Percentiles rank a stretch among this genome's conserved stretches.
Evolutionary conservation across 163 green algal species (phyloP).

Genomic region (Coccomyxa subellipsoidea): DNA sequence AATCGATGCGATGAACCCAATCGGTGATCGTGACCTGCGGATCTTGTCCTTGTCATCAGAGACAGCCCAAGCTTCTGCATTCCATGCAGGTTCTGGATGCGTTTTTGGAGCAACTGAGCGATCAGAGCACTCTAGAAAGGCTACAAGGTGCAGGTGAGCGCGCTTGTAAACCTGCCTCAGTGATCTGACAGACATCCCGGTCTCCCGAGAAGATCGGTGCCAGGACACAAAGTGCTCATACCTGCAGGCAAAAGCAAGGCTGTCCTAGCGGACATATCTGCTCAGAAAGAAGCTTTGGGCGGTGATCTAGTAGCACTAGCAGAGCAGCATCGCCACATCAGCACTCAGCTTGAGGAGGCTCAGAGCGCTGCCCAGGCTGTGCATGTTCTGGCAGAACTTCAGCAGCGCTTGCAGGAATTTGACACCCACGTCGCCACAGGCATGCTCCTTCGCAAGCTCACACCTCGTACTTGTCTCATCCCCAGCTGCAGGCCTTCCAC

Average conservation of each 20-base stretch:
- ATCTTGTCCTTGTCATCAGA: too few relatives aligned
- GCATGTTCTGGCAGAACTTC: not conserved
- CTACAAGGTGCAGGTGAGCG: not conserved
- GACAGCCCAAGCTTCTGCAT: not conserved
- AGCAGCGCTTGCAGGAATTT: slow-evolving; percentile 8
- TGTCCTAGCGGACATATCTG: not conserved
- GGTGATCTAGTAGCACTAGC: not conserved
- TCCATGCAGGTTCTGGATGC: not conserved
- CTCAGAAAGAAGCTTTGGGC: not conserved
- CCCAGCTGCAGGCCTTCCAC: too few relatives aligned
- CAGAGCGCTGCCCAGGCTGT: not conserved
- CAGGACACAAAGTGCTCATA: not conserved
- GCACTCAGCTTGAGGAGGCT: not conserved
- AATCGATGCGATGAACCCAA: too few relatives aligned
- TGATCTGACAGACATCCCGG: too few relatives aligned
- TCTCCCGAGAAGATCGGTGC: too few relatives aligned
- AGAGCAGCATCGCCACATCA: not conserved
- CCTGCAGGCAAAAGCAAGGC: not conserved
- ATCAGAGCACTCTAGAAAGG: not conserved
- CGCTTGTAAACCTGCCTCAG: too few relatives aligned
- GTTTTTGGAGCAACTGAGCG: not conserved
- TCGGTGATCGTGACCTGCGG: too few relatives aligned
- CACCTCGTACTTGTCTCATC: too few relatives aligned
- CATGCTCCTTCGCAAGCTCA: too few relatives aligned
- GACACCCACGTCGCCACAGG: slow-evolving; percentile 2